Evolutionary conservation across 2,329 filamentous ascomycete genomes (phyloP), one percentile per base, ranked within the genome.

Genomic region (Fusarium kyushuense): DNA sequence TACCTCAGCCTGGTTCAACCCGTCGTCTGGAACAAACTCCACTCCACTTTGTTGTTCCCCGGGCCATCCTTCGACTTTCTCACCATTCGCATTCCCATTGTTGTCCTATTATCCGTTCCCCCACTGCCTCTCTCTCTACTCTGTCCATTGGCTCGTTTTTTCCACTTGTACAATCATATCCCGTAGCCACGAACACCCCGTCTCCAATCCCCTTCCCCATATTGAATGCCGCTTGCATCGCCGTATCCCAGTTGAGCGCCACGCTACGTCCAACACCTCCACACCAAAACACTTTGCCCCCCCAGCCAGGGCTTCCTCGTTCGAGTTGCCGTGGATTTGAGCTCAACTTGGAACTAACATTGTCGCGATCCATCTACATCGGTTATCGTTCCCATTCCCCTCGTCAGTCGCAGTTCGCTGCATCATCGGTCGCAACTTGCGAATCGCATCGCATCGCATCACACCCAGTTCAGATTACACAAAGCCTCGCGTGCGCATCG

Each of bases 401-500:
- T 38, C 46, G 47, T 48, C 41, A 48, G 46, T 61, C 48, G 71
- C 71, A 56, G 58, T 48, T 59, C 55, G 66, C 58, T 69, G 63
- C 70, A 69, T 63, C 63, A 51, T 54, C 57, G 48, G 56, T 60
- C 55, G 67, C 63, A 64, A 74, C 66, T 54, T 64, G 62, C 55
- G 67, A 69, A 67, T 70, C 69, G 62, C 70, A 58, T 57, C 69
- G 65, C 56, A 64, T 47, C 58, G 38, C 58, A 61, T 47, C 47
- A 33, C 58, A 61, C 40, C 21, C 7, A 32, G 54, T 59, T 40
- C 54, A 59, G 42, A 61, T 47, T 48, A 42, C 40, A 53, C 48
- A 55, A 46, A 70, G 67, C 67, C 67, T 74, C 69, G 71, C 65
- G 64, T 73, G 69, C 71, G 71, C 71, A 72, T 73, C 67, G 69